These are phyloP conservation scores for Mycena vulgaris DNA, from an alignment of 768 basidiomycete species.

Conservation along the genomic window DNA sequence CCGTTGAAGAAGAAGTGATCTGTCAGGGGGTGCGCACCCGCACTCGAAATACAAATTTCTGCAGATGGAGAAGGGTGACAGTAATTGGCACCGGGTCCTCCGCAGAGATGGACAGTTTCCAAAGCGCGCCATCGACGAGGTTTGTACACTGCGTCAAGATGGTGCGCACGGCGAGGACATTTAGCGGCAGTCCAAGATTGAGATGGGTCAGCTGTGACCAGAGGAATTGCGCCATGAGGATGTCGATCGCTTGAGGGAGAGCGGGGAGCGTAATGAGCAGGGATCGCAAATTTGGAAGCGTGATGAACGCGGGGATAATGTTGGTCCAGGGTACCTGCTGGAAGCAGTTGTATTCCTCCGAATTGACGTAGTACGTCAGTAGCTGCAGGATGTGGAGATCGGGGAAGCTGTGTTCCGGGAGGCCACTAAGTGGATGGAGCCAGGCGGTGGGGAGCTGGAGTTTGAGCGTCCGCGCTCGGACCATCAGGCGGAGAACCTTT, in stretches of 20 bases:
- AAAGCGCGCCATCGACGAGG: neutral
- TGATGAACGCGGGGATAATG: neutral
- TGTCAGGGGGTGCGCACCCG: too few relatives aligned
- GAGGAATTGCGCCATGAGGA: neutral
- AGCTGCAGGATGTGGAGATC: neutral
- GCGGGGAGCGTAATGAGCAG: neutral
- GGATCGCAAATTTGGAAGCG: neutral
- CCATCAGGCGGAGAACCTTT: neutral
- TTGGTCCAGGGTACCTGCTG: neutral
- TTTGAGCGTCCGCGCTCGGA: neutral
- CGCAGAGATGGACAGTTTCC: neutral
- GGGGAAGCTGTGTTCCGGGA: neutral
- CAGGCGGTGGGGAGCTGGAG: neutral
- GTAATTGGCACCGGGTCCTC: neutral
- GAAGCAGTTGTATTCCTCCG: neutral
- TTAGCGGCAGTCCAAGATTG: neutral
- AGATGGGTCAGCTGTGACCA: conserved; percentile 1
- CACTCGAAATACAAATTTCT: neutral
- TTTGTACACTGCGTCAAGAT: neutral
- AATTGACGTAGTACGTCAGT: neutral
- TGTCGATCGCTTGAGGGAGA: neutral
- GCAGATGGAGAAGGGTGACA: neutral
- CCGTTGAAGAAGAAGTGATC: neutral
- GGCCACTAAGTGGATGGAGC: neutral
- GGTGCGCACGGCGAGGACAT: neutral